Base-by-base conservation (phyloP, 2,329 filamentous ascomycete genomes). In the Microsporum audouinii region DNA sequence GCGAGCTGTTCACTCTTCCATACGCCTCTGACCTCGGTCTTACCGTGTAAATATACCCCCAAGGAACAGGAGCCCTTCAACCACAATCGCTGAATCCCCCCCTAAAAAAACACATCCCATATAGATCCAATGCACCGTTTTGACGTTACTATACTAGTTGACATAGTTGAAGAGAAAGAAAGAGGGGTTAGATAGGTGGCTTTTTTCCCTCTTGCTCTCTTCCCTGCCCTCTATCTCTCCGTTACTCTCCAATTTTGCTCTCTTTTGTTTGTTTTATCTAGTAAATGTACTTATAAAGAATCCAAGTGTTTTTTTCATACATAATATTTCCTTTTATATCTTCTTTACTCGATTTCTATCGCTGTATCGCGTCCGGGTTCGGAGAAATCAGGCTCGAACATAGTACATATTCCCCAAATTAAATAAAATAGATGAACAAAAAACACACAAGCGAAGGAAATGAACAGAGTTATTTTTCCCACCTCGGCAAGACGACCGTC, bases 21-120 rank as follows among this genome's bases (percentile, higher is more conserved):
- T 99, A 87, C 73, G 94, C 91, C 67, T 89, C 91, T 78, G 94
- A 99, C 73, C 82, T 99, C 75, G 95, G 92, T 69, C 84, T 99
- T 73, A 89, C 87, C 75, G 90, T 96, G 83, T 99, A 95, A 84
- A 72, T 64, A 63, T 59, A 59, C 57, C 57, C 57, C 23, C 34
- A 41, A 17, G 39, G 29, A 57, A 38, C 38, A 57, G 34, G 55
- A 39, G 12, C n/a, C 34, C 17, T 33, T 33, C 27, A 53, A 53
- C 49, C 49, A 53, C 49, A 33, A 33, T 34, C 49, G 49, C 49
- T 53, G 49, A 53, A 53, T 27, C 49, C 49, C 17, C 49, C 49
- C 49, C 17, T 41, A 41, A 31, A 53, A 53, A 53, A 53, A 1
- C 5, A 53, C 49, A 33, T 27, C 17, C 23, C 47, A 51, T 10